phyloP scores from a whole-genome alignment of 208 protist genomes.

The Strigomonas culicis region DNA sequence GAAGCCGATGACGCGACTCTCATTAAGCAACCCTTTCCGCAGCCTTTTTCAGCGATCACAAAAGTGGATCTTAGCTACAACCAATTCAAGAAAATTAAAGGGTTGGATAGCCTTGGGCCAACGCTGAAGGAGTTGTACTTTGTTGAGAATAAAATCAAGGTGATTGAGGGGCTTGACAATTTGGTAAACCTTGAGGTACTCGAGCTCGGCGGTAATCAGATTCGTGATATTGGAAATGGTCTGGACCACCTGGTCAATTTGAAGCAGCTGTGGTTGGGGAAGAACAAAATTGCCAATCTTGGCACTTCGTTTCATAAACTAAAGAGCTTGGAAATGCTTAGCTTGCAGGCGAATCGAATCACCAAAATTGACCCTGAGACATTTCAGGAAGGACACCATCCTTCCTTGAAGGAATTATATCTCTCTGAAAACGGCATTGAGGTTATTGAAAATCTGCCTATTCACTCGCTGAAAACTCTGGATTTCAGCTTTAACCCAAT shows the following conservation, averaged over 20 bases:
- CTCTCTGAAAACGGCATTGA: conserved; percentile 83
- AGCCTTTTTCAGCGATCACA: conserved; percentile 47
- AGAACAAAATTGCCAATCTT: conserved; percentile 88
- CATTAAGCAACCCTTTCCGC: conserved; percentile 20
- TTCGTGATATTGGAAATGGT: conserved; percentile 72
- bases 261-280: conserved; percentile 86
- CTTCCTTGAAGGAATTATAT: conserved; percentile 66
- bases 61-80: conserved; percentile 92
- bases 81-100: conserved; percentile 69
- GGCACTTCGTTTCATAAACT: conserved; percentile 57
- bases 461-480: conserved; percentile 48
- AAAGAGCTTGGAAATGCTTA: conserved; percentile 50
- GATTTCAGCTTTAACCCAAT: conserved; percentile 90
- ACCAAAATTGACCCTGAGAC: conserved; percentile 53
- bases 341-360: conserved; percentile 88
- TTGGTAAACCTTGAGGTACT: conserved; percentile 80
- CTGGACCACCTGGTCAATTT: conserved; percentile 62
- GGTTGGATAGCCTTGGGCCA: conserved; percentile 57
- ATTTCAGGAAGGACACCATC: conserved; percentile 57
- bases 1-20: conserved; percentile 13
- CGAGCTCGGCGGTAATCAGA: conserved; percentile 87
- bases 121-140: conserved; percentile 88
- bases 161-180: conserved; percentile 74
- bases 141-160: conserved; percentile 91
- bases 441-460: conserved; percentile 57